Conservation (phyloP, 192 early-diverging fungal species). For the Coemansia sp. region DNA sequence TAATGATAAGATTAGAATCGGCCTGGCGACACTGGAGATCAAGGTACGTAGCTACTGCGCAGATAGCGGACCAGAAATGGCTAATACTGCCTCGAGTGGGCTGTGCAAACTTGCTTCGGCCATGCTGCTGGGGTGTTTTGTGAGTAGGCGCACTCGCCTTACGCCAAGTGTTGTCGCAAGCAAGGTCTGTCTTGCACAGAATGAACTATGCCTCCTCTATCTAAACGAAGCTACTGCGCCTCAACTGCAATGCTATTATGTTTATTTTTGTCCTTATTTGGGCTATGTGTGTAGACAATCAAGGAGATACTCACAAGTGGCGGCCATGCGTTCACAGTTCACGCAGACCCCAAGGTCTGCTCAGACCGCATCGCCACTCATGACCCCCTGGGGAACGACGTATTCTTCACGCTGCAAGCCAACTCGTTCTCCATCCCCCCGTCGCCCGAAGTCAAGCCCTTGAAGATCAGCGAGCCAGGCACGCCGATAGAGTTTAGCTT, state of each 20-base stretch:
- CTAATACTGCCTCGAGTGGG: neutral
- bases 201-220: neutral
- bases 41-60: constrained; percentile 21
- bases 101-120: neutral
- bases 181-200: neutral
- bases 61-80: neutral
- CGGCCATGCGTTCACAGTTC: constrained; percentile 26
- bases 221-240: neutral
- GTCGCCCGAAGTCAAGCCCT: constrained; percentile 37
- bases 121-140: neutral
- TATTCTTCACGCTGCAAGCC: constrained; percentile 70
- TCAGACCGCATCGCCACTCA: constrained; percentile 55
- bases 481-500: constrained; percentile 10
- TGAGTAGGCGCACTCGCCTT: neutral
- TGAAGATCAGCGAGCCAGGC: constrained; percentile 2
- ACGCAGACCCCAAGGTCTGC: constrained; percentile 30
- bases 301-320: constrained; percentile 21
- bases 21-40: constrained; percentile 30
- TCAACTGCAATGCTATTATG: neutral
- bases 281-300: constrained; percentile 12
- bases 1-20: constrained; percentile 30
- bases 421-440: constrained; percentile 56
- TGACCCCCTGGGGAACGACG: constrained; percentile 83
- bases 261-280: neutral
- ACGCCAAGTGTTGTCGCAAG: neutral